Conservation (phyloP, 1,284 basidiomycete genomes). For the Takashimella koratensis region DNA sequence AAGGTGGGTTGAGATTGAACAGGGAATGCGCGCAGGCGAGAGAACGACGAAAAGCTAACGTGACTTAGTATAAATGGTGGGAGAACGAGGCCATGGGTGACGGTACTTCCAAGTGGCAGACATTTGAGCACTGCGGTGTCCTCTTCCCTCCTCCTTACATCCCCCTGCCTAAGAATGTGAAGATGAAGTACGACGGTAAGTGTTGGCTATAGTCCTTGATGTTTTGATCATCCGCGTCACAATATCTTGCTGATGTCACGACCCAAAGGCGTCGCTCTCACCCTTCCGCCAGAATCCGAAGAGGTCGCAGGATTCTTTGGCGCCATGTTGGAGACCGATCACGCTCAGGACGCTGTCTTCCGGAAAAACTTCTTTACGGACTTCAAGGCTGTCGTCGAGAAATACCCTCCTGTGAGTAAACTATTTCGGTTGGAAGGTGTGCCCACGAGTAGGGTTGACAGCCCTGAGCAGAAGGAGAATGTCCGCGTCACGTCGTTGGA, state of each 20-base stretch:
- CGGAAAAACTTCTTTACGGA: constrained; percentile 96
- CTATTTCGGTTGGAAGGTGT: background rate
- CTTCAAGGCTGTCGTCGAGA: constrained; percentile 72
- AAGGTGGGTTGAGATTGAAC: constrained; percentile 8
- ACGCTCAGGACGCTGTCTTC: constrained; percentile 83
- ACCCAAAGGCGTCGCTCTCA: constrained; percentile 76
- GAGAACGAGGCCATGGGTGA: constrained; percentile 60
- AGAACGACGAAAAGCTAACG: constrained; percentile 1
- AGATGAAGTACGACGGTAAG: constrained; percentile 93
- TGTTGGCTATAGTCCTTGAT: constrained; percentile 4
- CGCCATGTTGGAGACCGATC: constrained; percentile 88
- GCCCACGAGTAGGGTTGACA: background rate
- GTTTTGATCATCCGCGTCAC: background rate
- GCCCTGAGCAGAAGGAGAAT: constrained; percentile 51
- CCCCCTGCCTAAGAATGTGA: constrained; percentile 75
- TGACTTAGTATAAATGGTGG: constrained; percentile 70
- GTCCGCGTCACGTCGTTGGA: constrained; percentile 74
- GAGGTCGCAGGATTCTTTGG: constrained; percentile 98
- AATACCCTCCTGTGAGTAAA: constrained; percentile 76
- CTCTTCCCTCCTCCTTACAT: constrained; percentile 95
- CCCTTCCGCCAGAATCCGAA: constrained; percentile 80
- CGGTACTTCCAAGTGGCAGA: constrained; percentile 82
- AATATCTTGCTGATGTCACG: constrained; percentile 22
- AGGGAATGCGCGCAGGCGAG: background rate
- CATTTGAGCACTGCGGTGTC: constrained; percentile 88